Evolutionary conservation across 2,329 filamentous ascomycete species (phyloP).

Genomic region (Colletotrichum tabaci): DNA sequence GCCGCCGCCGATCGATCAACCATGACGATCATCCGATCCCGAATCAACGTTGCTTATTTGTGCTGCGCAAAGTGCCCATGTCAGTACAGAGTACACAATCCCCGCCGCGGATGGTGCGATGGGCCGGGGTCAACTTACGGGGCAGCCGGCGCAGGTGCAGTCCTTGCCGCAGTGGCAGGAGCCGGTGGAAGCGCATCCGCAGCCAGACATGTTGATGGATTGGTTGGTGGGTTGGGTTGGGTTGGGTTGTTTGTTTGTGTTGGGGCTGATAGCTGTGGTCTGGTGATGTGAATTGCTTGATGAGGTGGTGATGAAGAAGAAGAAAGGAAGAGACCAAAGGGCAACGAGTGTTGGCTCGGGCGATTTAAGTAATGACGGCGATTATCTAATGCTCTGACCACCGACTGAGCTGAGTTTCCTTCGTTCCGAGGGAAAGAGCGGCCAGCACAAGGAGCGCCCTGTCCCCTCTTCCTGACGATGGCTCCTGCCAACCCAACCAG

Average conservation of each 20-base stretch:
- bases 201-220: slow-evolving; percentile 58
- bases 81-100: slow-evolving; percentile 17
- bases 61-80: neutral
- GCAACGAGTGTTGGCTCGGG: neutral
- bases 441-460: slow-evolving; percentile 4
- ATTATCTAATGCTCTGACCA: slow-evolving; percentile 30
- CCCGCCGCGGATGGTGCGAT: slow-evolving; percentile 6
- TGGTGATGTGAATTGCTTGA: slow-evolving; percentile 6
- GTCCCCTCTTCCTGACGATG: neutral
- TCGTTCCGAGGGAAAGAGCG: neutral
- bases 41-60: slow-evolving; percentile 32
- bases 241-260: neutral
- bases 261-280: neutral
- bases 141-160: slow-evolving; percentile 61
- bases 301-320: slow-evolving; percentile 21
- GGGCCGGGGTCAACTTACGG: slow-evolving; percentile 53
- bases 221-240: slow-evolving; percentile 7
- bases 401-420: neutral
- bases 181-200: slow-evolving; percentile 59
- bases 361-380: slow-evolving; percentile 28
- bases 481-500: slow-evolving; percentile 24
- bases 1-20: neutral
- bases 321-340: neutral
- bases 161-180: slow-evolving; percentile 58
- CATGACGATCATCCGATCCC: neutral